Base-by-base conservation (phyloP, 192 early-diverging fungal species). In the Umbelopsis sp. region DNA sequence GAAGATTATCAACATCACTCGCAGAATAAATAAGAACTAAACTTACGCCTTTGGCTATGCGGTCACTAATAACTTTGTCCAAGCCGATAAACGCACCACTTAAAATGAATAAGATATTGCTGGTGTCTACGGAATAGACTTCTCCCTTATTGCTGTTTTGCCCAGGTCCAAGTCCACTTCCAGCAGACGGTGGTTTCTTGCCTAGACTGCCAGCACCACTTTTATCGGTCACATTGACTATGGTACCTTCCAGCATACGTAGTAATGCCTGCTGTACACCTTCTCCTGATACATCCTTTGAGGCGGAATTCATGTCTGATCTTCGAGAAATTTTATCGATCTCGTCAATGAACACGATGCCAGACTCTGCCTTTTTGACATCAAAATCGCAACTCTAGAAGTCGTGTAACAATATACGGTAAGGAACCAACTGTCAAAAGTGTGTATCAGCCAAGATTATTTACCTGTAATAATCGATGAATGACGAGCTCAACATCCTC, bases 281-380 rank as follows among this genome's bases (percentile, higher is more conserved):
- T 75, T 96, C 94, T 68, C 94, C 94, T 18, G 92, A 93, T 0
- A 96, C 94, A 75, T 96, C 94, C 55, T 90, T 91, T 15, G 91
- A 90, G 46, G 89, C 85, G 1, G 88, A 87, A 69, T 85, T 83
- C 1, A 89, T 78, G 74, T 95, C 93, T 0, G 91, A 87, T 64
- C 91, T 83, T 64, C 90, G 82, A 8, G 94, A 88, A 67, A 96
- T 92, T 80, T 96, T 96, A 84, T 96, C 94, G 67, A 96, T 93
- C 75, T 96, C 94, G 69, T 96, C 94, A 67, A 96, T 94, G 83
- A 95, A 96, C 20, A 96, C 88, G 61, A 96, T 93, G 0, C 94
- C 94, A 13, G 87, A 86, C 73, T 96, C 91, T 7, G 94, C 94
- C 23, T 88, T 88, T 37, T 87, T 85, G 46, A 96, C 91, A 65